Base-by-base conservation (phyloP, 352 stramenopile genomes). In the Phytophthora lateralis region DNA sequence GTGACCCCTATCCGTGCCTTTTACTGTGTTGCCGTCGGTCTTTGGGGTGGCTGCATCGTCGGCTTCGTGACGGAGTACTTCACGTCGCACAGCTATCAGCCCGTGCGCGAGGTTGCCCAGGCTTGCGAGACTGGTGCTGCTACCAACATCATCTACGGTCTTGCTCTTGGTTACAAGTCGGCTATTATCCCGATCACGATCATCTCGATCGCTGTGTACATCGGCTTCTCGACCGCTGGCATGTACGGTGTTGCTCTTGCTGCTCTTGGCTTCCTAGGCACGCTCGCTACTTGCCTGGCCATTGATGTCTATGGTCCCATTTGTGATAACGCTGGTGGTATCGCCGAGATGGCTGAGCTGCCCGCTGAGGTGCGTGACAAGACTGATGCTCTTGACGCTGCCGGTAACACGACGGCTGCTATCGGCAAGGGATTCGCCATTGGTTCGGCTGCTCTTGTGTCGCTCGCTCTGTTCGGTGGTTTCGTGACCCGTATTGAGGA, bases 371-470 rank as follows among this genome's bases (percentile, higher is more conserved):
- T 99, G 21, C 96, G 98, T 80, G 95, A 99, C 83, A 99, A 99
- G 88, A 99, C 98, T 24, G 98, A 99, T 85, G 96, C 97, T 57
- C 95, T 99, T 47, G 98, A 99, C 80, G 96, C 98, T 69, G 97
- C 97, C 45, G 98, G 98, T 72, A 99, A 99, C 87, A 99, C 97
- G 60, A 99, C 98, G 41, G 97, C 97, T 65, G 98, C 97, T 41
- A 99, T 99, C 65, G 97, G 97, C 72, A 99, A 99, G 89, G 98
- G 98, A 65, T 99, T 99, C 68, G 97, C 98, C 32, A 99, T 99
- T 72, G 97, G 97, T 52, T 99, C 97, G 64, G 98, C 98, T 66
- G 97, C 97, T 55, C 90, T 99, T 60, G 97, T 99, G 59, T 99
- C 97, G 47, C 83, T 99, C 44, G 96, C 97, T 34, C 88, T 99